Base-by-base conservation (phyloP, 2,329 filamentous ascomycete species). In the Rutstroemia sp. region DNA sequence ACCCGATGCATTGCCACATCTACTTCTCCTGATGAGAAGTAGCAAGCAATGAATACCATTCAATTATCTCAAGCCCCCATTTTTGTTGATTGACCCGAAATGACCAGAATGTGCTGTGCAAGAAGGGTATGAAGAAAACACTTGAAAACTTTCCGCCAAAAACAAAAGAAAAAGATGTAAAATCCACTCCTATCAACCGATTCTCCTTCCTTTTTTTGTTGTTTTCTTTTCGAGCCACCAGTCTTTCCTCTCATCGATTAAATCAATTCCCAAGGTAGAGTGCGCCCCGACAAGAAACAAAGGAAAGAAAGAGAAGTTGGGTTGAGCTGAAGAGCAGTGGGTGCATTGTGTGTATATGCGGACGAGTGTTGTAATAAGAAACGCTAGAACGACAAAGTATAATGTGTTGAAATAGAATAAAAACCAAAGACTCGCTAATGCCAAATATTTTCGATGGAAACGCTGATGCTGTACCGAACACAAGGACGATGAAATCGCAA, bases 401-500 rank as follows among this genome's bases (percentile, higher is more conserved):
- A 19, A 46, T 42, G 30, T 50, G 45, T 48, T 54, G 54, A 56
- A 51, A 39, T 34, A 39, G 30, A 51, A 39, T 38, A 45, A 56
- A 56, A 56, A 51, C 30, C 27, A 36, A 56, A 27, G 30, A 56
- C n/a, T 57, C 54, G 54, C 54, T 57, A 53, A 57, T 57, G 54
- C 54, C 49, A 51, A 42, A 51, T 56, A 51, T 56, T 56, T 51
- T 45, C 6, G n/a, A 49, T 50, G 9, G 27, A 49, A 49, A 49
- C 14, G 27, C 40, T 48, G 49, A 39, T 44, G 36, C 40, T 54
- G 39, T 53, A 50, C 42, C 42, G 36, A 51, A 57, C 54, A 57
- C 36, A 54, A 39, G 49, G 36, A 49, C 52, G 45, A 54, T 48
- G 19, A 38, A 42, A 36, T 17, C 36, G 23, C 8, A 34, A 19